Evolutionary conservation across 148 eudicot species (phyloP).

Genomic region (Cornus controversa): DNA sequence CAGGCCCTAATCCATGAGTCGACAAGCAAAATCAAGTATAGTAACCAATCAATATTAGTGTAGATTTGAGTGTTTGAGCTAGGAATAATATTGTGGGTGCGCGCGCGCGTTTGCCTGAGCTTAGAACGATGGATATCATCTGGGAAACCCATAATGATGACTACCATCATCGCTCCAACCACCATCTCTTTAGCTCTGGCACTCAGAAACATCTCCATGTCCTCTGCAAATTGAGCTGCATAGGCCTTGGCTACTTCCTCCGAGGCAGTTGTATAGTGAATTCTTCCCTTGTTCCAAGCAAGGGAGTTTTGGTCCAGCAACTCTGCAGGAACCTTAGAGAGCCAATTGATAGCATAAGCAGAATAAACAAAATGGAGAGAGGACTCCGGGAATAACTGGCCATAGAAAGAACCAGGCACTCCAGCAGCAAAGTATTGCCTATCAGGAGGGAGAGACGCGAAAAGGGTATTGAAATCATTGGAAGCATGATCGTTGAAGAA

Average conservation of each 20-base stretch:
- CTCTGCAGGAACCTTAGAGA: conserved; percentile 10
- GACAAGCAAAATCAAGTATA: too few relatives aligned
- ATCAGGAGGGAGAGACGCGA: conserved; percentile 4
- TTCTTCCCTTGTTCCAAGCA: conserved; percentile 10
- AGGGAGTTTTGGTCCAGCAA: conserved; percentile 3
- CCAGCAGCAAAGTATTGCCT: conserved; percentile 11
- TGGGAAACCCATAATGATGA: background rate
- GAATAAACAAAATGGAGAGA: conserved; percentile 19
- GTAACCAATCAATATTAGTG: too few relatives aligned
- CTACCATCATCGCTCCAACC: conserved; percentile 8
- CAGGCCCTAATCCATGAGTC: too few relatives aligned
- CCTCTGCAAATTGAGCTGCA: background rate
- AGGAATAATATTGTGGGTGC: too few relatives aligned
- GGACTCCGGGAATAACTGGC: conserved; percentile 14
- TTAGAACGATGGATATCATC: conserved; percentile 4
- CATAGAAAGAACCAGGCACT: conserved; percentile 19
- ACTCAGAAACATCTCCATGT: conserved; percentile 10
- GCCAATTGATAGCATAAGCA: conserved; percentile 11
- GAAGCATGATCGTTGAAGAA: conserved; percentile 17
- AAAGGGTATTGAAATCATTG: conserved; percentile 22
- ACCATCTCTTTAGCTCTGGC: conserved; percentile 7
- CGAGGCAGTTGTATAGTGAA: conserved; percentile 7
- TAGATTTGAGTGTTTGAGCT: too few relatives aligned
- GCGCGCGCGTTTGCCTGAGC: too few relatives aligned
- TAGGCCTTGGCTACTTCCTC: conserved; percentile 6